Evolutionary conservation across 169 alveolate genomes (phyloP).

Genomic region (Plasmodium falciparum): DNA sequence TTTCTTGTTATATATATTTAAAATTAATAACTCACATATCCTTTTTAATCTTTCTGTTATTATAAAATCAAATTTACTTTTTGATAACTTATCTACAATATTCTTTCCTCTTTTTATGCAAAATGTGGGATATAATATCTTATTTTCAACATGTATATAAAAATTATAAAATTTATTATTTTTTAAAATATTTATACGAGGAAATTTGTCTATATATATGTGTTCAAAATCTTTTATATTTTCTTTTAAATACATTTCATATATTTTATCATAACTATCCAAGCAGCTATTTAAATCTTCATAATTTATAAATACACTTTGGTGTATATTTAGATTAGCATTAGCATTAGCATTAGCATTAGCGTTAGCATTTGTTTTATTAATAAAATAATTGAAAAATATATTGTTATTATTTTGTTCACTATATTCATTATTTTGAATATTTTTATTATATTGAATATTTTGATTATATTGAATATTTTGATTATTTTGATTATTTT

Average conservation of each 20-base stretch:
- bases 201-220: conserved; percentile 53
- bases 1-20: conserved; percentile 52
- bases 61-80: conserved; percentile 29
- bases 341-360: neutral
- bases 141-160: conserved; percentile 14
- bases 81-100: neutral
- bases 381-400: neutral
- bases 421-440: neutral
- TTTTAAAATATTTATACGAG: neutral
- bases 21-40: conserved; percentile 19
- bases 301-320: neutral
- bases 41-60: conserved; percentile 29
- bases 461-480: no score
- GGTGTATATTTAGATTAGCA: neutral
- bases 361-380: neutral
- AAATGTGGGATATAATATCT: conserved; percentile 37
- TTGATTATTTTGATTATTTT: no score
- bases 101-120: conserved; percentile 18
- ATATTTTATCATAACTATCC: no score
- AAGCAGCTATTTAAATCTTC: no score
- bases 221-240: conserved; percentile 15
- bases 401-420: neutral
- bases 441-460: neutral
- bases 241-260: neutral
- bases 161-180: conserved; percentile 17